phyloP scores from a whole-genome alignment of 2,329 filamentous ascomycete genomes.

The Diaporthe aspalathi region DNA sequence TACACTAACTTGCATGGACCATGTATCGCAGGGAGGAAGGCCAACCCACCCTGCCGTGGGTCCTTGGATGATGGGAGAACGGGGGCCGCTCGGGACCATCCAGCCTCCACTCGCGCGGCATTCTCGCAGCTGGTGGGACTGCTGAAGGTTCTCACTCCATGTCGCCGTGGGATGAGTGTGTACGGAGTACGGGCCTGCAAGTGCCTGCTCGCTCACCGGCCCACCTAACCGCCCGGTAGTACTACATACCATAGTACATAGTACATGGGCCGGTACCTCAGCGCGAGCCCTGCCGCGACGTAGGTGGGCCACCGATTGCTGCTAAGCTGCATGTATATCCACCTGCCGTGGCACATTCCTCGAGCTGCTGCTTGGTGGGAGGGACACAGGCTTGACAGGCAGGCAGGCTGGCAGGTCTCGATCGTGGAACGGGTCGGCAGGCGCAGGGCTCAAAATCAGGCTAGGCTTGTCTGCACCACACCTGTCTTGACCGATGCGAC shows the following conservation, averaged over 20 bases:
- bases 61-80: neutral
- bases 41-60: conserved; percentile 11
- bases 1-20: no score
- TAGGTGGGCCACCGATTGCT: conserved; percentile 24
- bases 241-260: no score
- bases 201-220: conserved; percentile 1
- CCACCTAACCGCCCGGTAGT: conserved; percentile 9
- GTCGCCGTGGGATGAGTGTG: neutral
- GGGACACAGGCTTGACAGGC: no score
- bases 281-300: conserved; percentile 30
- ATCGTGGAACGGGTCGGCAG: conserved; percentile 37
- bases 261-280: neutral
- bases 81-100: conserved; percentile 14
- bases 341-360: conserved; percentile 16
- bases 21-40: conserved; percentile 30
- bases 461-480: conserved; percentile 32
- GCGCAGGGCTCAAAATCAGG: conserved; percentile 29
- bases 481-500: conserved; percentile 35
- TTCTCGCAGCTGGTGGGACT: conserved; percentile 9
- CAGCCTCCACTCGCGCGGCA: conserved; percentile 21
- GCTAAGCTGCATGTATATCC: conserved; percentile 29
- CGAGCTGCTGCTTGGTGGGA: neutral
- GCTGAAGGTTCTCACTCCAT: conserved; percentile 26
- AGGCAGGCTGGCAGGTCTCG: no score
- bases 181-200: neutral